phyloP scores from a whole-genome alignment of 306 rosid species.

The Mucuna pruriens region DNA sequence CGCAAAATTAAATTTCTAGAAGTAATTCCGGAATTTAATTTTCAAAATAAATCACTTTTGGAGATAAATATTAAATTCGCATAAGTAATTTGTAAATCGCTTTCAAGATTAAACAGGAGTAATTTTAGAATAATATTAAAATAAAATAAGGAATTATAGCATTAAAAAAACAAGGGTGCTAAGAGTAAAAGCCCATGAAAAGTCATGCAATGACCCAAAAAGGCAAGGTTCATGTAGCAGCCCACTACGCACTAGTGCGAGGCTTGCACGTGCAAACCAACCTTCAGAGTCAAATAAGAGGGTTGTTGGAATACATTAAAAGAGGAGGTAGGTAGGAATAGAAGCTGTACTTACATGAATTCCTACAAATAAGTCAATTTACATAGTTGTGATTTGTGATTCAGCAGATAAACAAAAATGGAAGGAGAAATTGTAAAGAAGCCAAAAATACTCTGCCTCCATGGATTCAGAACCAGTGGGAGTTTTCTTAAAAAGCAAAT shows the following conservation, averaged over 20 bases:
- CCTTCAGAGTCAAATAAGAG: neutral
- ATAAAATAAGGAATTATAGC: no score
- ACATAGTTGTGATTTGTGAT: neutral
- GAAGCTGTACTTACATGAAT: neutral
- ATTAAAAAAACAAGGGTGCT: no score
- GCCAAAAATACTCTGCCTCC: conserved; percentile 84
- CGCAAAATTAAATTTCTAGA: no score
- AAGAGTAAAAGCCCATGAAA: no score
- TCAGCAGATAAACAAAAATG: conserved; percentile 36
- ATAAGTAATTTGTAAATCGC: no score
- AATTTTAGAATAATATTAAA: no score
- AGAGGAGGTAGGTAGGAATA: conserved; percentile 25
- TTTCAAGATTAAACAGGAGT: no score
- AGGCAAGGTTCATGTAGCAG: neutral
- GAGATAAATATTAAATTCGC: no score
- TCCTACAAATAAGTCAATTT: conserved; percentile 17
- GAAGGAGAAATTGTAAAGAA: conserved; percentile 49
- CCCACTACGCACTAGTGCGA: neutral
- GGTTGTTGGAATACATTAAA: neutral
- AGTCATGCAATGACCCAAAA: no score
- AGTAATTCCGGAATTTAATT: no score
- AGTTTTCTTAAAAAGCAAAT: conserved; percentile 75
- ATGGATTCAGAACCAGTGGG: conserved; percentile 93
- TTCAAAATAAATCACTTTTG: no score
- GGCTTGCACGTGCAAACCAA: conserved; percentile 26